phyloP scores from a whole-genome alignment of 2,329 filamentous ascomycete genomes.

The Macrophomina phaseolina region DNA sequence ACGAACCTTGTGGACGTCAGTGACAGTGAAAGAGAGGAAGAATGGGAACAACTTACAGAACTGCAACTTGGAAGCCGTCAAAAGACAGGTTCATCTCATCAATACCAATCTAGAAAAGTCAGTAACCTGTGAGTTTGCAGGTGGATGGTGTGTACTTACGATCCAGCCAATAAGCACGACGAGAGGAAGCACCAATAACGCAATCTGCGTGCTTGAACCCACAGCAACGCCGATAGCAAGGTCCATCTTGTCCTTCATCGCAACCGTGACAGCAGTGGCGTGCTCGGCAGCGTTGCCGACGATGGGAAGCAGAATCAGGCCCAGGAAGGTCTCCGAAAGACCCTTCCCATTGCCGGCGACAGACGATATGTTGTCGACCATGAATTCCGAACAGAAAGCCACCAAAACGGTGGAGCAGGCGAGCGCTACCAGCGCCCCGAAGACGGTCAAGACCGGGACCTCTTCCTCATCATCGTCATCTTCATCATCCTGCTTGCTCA shows the following conservation, averaged over 20 bases:
- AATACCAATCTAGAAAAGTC: conserved; percentile 51
- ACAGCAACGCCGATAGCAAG: conserved; percentile 70
- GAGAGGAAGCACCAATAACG: conserved; percentile 65
- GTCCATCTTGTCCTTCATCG: conserved; percentile 72
- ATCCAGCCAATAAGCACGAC: conserved; percentile 68
- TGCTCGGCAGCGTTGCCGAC: conserved; percentile 71
- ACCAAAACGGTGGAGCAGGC: conserved; percentile 77
- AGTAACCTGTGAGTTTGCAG: not conserved
- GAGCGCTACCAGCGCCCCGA: conserved; percentile 75
- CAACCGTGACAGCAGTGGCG: conserved; percentile 66
- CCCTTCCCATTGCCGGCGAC: conserved; percentile 53
- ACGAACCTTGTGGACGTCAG: conserved; percentile 52
- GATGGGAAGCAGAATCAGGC: conserved; percentile 68
- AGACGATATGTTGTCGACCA: conserved; percentile 65
- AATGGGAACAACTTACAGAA: conserved; percentile 49
- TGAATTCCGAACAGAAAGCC: conserved; percentile 74
- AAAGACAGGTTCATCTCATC: conserved; percentile 78
- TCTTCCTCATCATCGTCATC: conserved; percentile 73
- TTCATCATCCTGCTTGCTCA: conserved; percentile 43
- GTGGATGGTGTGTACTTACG: conserved; percentile 10
- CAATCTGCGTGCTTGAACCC: conserved; percentile 70
- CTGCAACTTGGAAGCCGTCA: conserved; percentile 80
- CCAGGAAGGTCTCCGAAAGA: conserved; percentile 66
- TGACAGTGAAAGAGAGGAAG: conserved; percentile 65
- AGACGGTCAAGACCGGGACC: conserved; percentile 73